phyloP scores from a whole-genome alignment of 371 early-diverging fungal genomes.

The Mucor racemosus region DNA sequence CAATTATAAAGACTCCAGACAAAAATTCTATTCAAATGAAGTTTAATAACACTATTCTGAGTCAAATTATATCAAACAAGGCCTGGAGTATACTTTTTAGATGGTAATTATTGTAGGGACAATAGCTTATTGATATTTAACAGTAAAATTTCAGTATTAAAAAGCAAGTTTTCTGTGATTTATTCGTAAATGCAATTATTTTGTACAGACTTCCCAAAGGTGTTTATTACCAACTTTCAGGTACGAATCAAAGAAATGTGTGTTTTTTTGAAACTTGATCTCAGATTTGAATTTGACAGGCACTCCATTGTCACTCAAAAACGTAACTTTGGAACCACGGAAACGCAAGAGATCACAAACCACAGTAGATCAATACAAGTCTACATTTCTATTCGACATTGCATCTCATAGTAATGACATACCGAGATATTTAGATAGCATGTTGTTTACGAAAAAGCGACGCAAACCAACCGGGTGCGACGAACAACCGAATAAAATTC shows the following conservation, averaged over 20 bases:
- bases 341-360: background rate
- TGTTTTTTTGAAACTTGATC: background rate
- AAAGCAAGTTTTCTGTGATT: background rate
- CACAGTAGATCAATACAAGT: background rate
- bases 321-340: background rate
- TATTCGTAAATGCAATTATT: conserved; percentile 18
- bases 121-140: too few species aligned
- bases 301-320: background rate
- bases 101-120: conserved; percentile 1
- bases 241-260: background rate
- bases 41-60: background rate
- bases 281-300: conserved; percentile 5
- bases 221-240: conserved; percentile 23
- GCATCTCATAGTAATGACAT: background rate
- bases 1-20: background rate
- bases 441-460: conserved; percentile 2
- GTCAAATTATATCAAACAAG: background rate
- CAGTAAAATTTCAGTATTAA: conserved; percentile 4
- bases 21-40: background rate
- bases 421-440: background rate
- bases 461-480: too few species aligned
- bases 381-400: conserved; percentile 8
- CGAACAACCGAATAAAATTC: background rate
- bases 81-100: conserved; percentile 8
- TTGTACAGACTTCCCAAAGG: conserved; percentile 1